These are phyloP conservation scores for Coleophoma crateriformis DNA, from an alignment of 2,329 filamentous ascomycete genomes.

Conservation along the genomic window DNA sequence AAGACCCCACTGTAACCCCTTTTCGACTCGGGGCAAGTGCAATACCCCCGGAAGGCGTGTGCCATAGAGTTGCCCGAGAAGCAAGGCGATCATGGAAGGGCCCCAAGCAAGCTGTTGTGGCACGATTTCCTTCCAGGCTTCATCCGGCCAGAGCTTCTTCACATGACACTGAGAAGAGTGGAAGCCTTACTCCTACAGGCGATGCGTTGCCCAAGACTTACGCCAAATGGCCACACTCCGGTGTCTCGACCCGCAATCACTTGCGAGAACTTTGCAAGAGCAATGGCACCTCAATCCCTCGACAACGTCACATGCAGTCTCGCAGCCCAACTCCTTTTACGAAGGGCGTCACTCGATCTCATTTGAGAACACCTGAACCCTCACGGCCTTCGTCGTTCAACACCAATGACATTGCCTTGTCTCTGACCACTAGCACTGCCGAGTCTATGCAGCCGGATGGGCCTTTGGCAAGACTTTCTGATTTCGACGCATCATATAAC, in stretches of 20 bases:
- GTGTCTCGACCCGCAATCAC: slow-evolving; percentile 55
- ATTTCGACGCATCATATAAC: slow-evolving; percentile 26
- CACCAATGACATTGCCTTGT: slow-evolving; percentile 57
- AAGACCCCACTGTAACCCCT: slow-evolving; percentile 63
- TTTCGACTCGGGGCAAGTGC: slow-evolving; percentile 58
- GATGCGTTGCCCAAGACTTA: slow-evolving; percentile 39
- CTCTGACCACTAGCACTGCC: slow-evolving; percentile 56
- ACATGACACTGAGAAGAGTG: slow-evolving; percentile 35
- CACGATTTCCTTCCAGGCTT: slow-evolving; percentile 13
- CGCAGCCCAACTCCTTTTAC: slow-evolving; percentile 52
- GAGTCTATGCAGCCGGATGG: slow-evolving; percentile 60
- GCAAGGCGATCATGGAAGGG: slow-evolving; percentile 64
- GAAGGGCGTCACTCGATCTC: slow-evolving; percentile 42
- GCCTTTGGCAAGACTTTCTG: slow-evolving; percentile 54
- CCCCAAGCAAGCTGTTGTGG: slow-evolving; percentile 32
- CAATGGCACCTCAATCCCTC: slow-evolving; percentile 36
- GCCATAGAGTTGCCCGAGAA: slow-evolving; percentile 58
- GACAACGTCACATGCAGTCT: slow-evolving; percentile 40
- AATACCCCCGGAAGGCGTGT: slow-evolving; percentile 60
- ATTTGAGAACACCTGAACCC: slow-evolving; percentile 40
- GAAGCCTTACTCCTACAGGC: slow-evolving; percentile 50
- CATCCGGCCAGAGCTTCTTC: slow-evolving; percentile 13
- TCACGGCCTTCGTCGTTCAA: slow-evolving; percentile 44
- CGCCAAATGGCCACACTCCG: slow-evolving; percentile 59
- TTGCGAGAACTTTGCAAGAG: slow-evolving; percentile 57